phyloP scores from a whole-genome alignment of 345 rosid genomes.

The Eucalyptus polybractea region DNA sequence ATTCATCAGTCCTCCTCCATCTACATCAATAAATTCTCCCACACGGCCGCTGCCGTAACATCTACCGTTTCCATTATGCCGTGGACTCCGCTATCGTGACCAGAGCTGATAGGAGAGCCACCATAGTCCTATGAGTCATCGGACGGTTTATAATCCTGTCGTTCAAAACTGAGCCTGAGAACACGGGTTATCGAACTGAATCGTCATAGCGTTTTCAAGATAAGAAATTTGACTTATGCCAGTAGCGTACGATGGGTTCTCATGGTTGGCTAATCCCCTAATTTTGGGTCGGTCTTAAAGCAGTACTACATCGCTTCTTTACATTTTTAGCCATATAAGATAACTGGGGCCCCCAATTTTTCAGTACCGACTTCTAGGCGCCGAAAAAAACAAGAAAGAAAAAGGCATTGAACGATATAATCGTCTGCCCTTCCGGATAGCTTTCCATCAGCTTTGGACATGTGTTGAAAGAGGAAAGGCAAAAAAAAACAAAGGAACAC shows the following conservation, averaged over 20 bases:
- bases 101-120: neutral
- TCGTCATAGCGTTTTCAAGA: neutral
- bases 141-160: neutral
- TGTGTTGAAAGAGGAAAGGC: neutral
- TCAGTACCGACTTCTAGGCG: neutral
- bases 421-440: neutral
- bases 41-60: neutral
- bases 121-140: neutral
- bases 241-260: neutral
- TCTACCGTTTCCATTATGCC: neutral
- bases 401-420: neutral
- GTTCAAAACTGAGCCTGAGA: neutral
- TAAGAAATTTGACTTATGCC: neutral
- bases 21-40: neutral
- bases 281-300: neutral
- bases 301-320: neutral
- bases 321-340: neutral
- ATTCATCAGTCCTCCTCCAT: neutral
- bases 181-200: neutral
- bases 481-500: neutral
- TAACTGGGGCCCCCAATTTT: neutral
- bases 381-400: neutral
- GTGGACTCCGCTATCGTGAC: neutral
- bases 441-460: neutral
- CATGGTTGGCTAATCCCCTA: neutral